A percentile compares a stretch with the other conserved stretches of the same genome.
Evolutionary conservation across 495 filamentous ascomycete genomes (phyloP).

Genomic region (Talaromyces proteolyticus): DNA sequence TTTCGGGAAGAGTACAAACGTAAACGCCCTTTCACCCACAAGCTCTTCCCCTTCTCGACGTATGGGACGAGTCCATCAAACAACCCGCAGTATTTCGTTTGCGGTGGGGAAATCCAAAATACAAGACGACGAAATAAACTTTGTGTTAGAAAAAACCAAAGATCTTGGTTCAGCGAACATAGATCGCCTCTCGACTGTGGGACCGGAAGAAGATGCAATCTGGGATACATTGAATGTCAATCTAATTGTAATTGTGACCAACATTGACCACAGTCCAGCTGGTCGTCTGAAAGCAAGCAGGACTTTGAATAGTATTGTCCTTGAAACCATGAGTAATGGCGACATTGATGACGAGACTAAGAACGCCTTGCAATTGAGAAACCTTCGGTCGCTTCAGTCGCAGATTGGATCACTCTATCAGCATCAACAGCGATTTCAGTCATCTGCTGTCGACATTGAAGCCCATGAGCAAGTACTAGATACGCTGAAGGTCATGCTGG

Average conservation of each 20-base stretch:
- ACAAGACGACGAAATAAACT: conserved; percentile 47
- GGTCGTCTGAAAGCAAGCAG: conserved; percentile 69
- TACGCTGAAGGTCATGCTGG: conserved; percentile 72
- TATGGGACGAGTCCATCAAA: conserved; percentile 42
- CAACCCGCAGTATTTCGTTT: conserved; percentile 52
- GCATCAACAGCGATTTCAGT: conserved; percentile 16
- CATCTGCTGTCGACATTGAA: conserved; percentile 56
- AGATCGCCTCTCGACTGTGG: conserved; percentile 56
- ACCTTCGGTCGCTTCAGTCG: conserved; percentile 62
- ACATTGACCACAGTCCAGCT: conserved; percentile 42
- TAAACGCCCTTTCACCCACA: conserved; percentile 14
- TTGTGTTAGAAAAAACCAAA: conserved; percentile 77
- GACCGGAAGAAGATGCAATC: conserved; percentile 56
- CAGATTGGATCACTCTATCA: conserved; percentile 49
- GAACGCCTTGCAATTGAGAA: conserved; percentile 58
- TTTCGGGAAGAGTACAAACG: conserved; percentile 16
- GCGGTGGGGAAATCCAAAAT: conserved; percentile 34
- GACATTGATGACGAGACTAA: conserved; percentile 22
- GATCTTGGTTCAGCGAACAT: conserved; percentile 77
- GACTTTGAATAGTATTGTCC: conserved; percentile 66
- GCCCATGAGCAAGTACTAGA: conserved; percentile 81
- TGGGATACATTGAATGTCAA: conserved; percentile 70
- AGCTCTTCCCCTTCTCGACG: conserved; percentile 23
- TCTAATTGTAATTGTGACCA: conserved; percentile 60
- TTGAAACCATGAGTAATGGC: conserved; percentile 38